Evolutionary conservation across 2,329 filamentous ascomycete species (phyloP), one percentile per base, ranked within the genome.

Genomic region (Tolypocladium guangdongense): DNA sequence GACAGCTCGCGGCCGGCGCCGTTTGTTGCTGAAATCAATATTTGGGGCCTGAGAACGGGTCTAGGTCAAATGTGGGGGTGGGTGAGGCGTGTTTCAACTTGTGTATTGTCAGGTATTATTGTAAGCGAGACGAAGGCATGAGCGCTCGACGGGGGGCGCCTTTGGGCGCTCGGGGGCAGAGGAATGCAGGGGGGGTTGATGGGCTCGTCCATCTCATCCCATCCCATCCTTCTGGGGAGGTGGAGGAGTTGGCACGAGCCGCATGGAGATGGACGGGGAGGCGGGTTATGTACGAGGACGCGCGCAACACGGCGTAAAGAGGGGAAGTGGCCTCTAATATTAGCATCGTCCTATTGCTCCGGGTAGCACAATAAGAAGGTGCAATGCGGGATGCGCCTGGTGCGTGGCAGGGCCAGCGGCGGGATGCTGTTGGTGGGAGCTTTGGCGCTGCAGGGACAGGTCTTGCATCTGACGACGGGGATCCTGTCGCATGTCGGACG

Each of bases 401-500:
- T 12, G 39, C 32, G 37, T 8, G 50, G 48, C 4, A 38, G 48
- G 22, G 48, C 36, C n/a, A 30, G 5, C 20, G 20, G 35, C 35
- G 48, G 36, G 20, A 37, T 49, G 30, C 18, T 20, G 48, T 49
- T 49, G 35, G 35, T 32, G 43, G 27, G 30, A 24, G 36, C 24
- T 27, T 46, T 33, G 20, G 45, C 18, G 43, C 45, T 52, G 50
- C 50, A 52, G 41, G 50, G 50, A 47, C 50, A 33, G 43, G 52
- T 37, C 37, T 50, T 27, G 35, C 35, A 32, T 45, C n/a, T 18
- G 27, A 30, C 35, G 38, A 35, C 47, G 43, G 47, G 52, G 52
- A 52, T 52, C 22, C 30, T 14, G 43, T 30, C 43, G 43, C 43
- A 45, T 22, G 22, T 18, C 18, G 41, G 22, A 18, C 41, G n/a